These are phyloP conservation scores for Trichoderma lentiforme DNA, from an alignment of 2,329 filamentous ascomycete genomes.

Conservation along the genomic window DNA sequence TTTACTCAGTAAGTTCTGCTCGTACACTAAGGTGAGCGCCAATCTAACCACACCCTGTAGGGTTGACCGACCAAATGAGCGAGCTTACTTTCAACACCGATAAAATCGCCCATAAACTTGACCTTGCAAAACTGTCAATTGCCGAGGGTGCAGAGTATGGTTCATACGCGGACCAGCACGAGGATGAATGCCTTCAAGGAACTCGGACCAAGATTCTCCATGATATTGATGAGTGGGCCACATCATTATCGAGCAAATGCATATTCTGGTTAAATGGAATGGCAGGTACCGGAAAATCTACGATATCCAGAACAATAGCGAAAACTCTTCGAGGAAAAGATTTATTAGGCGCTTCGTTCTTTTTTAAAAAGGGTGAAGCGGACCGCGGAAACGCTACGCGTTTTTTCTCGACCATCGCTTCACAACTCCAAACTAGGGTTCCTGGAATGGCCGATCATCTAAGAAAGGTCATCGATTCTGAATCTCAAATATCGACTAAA, in stretches of 20 bases:
- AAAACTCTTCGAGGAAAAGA: too few species aligned
- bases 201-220: background rate
- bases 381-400: background rate
- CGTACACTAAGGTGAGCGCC: too few species aligned
- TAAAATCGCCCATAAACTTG: background rate
- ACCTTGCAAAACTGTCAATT: background rate
- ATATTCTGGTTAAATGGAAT: background rate
- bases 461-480: background rate
- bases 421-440: background rate
- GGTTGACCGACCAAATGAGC: background rate
- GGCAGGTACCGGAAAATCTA: background rate
- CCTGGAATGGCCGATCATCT: background rate
- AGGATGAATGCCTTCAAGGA: background rate
- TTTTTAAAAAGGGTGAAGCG: background rate
- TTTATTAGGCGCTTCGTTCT: too few species aligned
- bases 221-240: background rate
- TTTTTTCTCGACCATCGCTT: background rate
- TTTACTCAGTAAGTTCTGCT: background rate
- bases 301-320: rapidly evolving
- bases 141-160: background rate
- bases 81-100: background rate
- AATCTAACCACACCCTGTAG: background rate
- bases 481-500: background rate
- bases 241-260: background rate
- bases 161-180: background rate